Evolutionary conservation across 495 filamentous ascomycete genomes (phyloP), one percentile per base, ranked within the genome.

Genomic region (Penicillium cosmopolitanum): DNA sequence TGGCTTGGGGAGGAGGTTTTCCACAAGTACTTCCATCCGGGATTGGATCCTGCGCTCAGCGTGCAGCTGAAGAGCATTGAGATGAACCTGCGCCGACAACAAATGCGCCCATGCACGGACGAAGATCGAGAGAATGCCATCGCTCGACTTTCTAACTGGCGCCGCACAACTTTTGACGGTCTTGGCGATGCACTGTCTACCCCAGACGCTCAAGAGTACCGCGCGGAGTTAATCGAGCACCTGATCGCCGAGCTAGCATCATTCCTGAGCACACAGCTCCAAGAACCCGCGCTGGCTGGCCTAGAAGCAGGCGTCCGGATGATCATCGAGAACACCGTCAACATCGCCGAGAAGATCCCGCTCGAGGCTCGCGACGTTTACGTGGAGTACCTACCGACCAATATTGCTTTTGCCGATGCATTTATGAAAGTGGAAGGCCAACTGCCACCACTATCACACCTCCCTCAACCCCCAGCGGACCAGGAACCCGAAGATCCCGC

Each of bases 1-100:
- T 98, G 95, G 92, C 78, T 98, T 15, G 87, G 93, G 19, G 91
- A 98, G 15, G 92, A 98, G 67, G 82, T 97, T 23, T 91, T 98
- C 70, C 88, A 96, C 66, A 84, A 86, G 46, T 89, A 89, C 73
- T 98, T 98, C 77, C 96, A 98, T 65, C 95, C 95, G 0, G 86
- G 85, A 3, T 77, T 98, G 12, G 92, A 97, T 18, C 76, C 83
- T 3, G 80, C 76, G 34, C 81, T 98, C 13, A 96, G 90, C 62
- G 73, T 80, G 12, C 87, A 91, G 51, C 75, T 98, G 38, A 97
- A 97, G 77, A 76, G 74, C 31, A 92, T 98, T 60, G 95, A 98
- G 78, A 87, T 87, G 62, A 96, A 95, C 72, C 91, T 98, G 57
- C 86, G 96, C 48, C 79, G 82, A 50, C 79, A 80, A 52, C 86